Base-by-base conservation (phyloP, 2,329 filamentous ascomycete species). In the Diatrype stigma region DNA sequence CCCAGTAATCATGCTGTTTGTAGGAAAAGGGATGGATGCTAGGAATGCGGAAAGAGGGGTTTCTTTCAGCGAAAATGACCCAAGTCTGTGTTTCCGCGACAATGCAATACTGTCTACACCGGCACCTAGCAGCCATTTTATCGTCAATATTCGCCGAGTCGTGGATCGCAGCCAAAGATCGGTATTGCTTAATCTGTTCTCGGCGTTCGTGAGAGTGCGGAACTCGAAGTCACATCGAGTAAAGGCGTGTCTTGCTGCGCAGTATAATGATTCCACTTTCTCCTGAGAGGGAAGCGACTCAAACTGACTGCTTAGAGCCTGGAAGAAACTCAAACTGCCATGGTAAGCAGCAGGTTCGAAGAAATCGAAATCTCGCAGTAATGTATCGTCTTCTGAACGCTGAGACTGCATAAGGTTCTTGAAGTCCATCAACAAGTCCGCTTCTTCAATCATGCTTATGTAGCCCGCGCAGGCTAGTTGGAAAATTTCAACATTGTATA, bases 1-100 rank as follows among this genome's bases (percentile, higher is more conserved):
- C 14, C 8, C 22, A n/a, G n/a, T n/a, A n/a, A n/a, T n/a, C 6
- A 8, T 3, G 7, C 3, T 3, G 12, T 3, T 0, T 2, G 6
- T 8, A 44, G 7, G 19, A 21, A n/a, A 44, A 23, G 11, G 22
- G 12, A 23, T 23, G 6, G 12, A 10, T 17, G n/a, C 2, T 12
- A 40, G 19, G 19, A 22, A 40, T 14, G 17, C 12, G 3, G 19
- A 2, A 22, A 40, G 19, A 12, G 10, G 8, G 2, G 17, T 10
- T 14, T 4, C 11, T 6, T 17, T 12, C 14, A n/a, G 6, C 10
- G 34, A 5, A 35, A 35, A 35, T 10, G 6, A 5, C 26, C 10
- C 26, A 30, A 30, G n/a, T 30, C 5, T 30, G 10, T 30, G 26
- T 30, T 10, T 6, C 26, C 5, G 11, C 8, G 12, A 40, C n/a